Conservation (phyloP, 1,284 basidiomycete genomes). For the Porphyrellus sp. region DNA sequence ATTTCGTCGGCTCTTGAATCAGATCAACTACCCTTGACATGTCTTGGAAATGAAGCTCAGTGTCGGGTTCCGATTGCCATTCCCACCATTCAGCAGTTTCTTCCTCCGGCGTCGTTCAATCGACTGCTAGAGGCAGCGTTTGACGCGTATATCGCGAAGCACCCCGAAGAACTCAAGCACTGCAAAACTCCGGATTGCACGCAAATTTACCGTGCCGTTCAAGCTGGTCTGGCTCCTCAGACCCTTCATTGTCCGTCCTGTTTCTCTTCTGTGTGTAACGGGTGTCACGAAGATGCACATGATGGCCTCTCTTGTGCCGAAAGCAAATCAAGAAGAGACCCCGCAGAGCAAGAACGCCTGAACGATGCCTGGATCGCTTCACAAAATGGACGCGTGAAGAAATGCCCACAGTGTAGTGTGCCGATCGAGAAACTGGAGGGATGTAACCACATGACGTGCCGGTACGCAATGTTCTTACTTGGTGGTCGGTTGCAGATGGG, state of each 20-base stretch:
- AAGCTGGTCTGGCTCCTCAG: slow-evolving; percentile 27
- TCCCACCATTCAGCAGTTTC: slow-evolving; percentile 46
- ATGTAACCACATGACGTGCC: slow-evolving; percentile 55
- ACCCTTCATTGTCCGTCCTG: slow-evolving; percentile 48
- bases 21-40: slow-evolving; percentile 49
- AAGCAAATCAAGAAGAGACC: slow-evolving; percentile 32
- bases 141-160: slow-evolving; percentile 42
- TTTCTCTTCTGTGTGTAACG: slow-evolving; percentile 29
- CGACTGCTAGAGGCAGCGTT: slow-evolving; percentile 47
- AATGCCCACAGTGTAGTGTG: slow-evolving; percentile 43
- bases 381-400: slow-evolving; percentile 35
- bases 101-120: slow-evolving; percentile 43
- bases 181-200: slow-evolving; percentile 57
- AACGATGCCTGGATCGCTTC: slow-evolving; percentile 41
- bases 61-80: slow-evolving; percentile 51
- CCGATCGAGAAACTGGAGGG: slow-evolving; percentile 51
- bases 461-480: slow-evolving; percentile 8
- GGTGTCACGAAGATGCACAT: slow-evolving; percentile 50
- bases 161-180: slow-evolving; percentile 46
- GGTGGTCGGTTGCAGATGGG: background rate
- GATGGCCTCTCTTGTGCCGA: slow-evolving; percentile 52
- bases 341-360: slow-evolving; percentile 44
- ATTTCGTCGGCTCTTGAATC: slow-evolving; percentile 45
- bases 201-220: slow-evolving; percentile 46
- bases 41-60: slow-evolving; percentile 47